Base-by-base conservation (phyloP, 495 filamentous ascomycete genomes). In the Wilcoxina mikolae region DNA sequence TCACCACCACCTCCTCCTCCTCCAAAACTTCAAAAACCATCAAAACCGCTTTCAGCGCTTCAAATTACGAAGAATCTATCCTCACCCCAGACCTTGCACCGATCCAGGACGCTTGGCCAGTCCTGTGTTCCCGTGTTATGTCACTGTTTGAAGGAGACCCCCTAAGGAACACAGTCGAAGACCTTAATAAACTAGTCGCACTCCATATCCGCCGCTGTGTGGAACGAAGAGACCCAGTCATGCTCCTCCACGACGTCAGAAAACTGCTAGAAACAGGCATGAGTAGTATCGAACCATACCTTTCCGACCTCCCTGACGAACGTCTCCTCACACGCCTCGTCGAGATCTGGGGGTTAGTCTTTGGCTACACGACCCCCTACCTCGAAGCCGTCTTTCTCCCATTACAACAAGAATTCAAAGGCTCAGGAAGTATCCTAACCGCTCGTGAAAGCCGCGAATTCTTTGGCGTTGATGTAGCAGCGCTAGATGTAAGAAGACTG, bases 371-470 rank as follows among this genome's bases (percentile, higher is more conserved):
- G 44, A 69, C 96, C 11, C 93, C 93, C 0, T 99, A 94, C 65
- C 81, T 96, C 54, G 93, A 99, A 71, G 90, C 89, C 0, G 89
- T 95, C 3, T 94, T 99, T 66, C 73, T 99, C 2, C 93, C 91
- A 0, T 71, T 99, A 11, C 91, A 99, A 61, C 78, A 90, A 12
- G 93, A 99, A 63, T 94, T 98, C 68, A 83, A 85, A 53, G 90
- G 91, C 27, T 74, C 73, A 38, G 91, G 91, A 3, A 71, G 79
- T 0, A 67, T 95, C 54, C 81, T 98, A 79, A 77, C 75, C 2
- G 56, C 75, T 0, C 77, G 80, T 1, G 85, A 94, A 64, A 83
- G 87, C 5, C 75, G 77, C 1, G 89, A 95, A 25, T 95, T 95
- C 68, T 95, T 91, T 85, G 66, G 60, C 39, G n/a, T 54, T 53